Evolutionary conservation across 2,329 filamentous ascomycete genomes (phyloP), one percentile per base, ranked within the genome.

Genomic region (Ophiosphaerella herpotricha): DNA sequence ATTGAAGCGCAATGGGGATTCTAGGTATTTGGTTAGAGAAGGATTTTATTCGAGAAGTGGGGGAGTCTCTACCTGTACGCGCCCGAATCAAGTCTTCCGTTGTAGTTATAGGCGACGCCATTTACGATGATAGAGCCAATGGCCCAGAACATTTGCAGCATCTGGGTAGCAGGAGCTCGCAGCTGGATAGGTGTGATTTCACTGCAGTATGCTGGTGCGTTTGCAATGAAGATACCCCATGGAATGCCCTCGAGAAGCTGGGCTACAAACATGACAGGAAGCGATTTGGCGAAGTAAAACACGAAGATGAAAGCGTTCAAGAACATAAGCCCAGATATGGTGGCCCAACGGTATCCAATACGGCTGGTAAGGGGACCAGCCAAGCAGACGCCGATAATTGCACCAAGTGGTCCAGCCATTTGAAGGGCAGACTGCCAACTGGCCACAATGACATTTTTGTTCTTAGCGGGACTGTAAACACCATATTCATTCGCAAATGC

Each of bases 221-320:
- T 85, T 65, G 84, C 83, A 58, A 85, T 84, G 68, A 87, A 87
- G 61, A 87, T 80, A 23, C 84, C 84, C 84, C 84, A 87, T 2
- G 84, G 84, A 4, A 87, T 63, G 52, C 84, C 84, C 67, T 85
- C 82, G 39, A 86, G 76, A 46, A 84, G 71, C 74, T 86, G 83
- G 33, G 78, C 74, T 4, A 76, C 76, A 60, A 85, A 79, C 43
- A 80, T 70, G 44, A 80, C 66, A 1, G 71, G 54, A 23, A 80
- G 73, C 3, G 76, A 78, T 32, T 78, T 67, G 45, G 74, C 80
- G 58, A 83, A 85, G 72, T 82, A 85, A 59, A 82, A 84, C 55
- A 83, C 64, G 61, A 85, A 82, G 71, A 85, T 85, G 59, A 82
- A 82, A 54, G 65, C 78, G 66, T 85, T 86, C 67, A 86, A 67